A percentile compares a stretch with the other conserved stretches of the same genome.
Evolutionary conservation across 345 rosid species (phyloP).

Genomic region (Microcos paniculata): DNA sequence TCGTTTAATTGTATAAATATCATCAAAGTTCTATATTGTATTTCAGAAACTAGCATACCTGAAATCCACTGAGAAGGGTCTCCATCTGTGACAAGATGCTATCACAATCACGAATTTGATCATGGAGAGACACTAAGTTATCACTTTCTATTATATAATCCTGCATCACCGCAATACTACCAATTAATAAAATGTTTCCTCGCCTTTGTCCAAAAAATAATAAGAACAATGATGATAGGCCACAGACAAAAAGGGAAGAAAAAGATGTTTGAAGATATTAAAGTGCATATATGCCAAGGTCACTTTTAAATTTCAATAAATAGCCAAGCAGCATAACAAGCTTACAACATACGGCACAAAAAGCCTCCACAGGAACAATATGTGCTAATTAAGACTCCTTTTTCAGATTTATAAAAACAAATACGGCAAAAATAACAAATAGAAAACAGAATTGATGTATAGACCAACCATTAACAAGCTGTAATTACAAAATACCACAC

Average conservation of each 20-base stretch:
- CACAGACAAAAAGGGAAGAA: background rate
- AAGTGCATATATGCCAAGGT: background rate
- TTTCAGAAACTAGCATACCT: conserved; percentile 41
- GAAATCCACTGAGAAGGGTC: conserved; percentile 93
- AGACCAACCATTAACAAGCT: background rate
- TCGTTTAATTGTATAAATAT: background rate
- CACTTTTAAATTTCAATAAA: background rate
- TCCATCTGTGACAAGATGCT: conserved; percentile 94
- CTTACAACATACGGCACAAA: background rate
- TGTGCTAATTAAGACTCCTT: background rate
- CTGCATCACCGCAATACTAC: conserved; percentile 38
- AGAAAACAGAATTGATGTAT: background rate
- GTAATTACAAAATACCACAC: background rate
- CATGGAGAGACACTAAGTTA: conserved; percentile 91
- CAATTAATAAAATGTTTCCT: background rate
- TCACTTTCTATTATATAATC: conserved; percentile 98
- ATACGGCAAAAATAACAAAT: background rate
- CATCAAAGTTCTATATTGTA: background rate
- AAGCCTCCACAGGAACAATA: background rate
- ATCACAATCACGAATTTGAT: conserved; percentile 95
- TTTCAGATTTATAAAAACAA: background rate
- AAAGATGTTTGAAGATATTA: background rate
- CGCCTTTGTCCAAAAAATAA: background rate
- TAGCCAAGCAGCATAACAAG: background rate
- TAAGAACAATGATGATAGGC: background rate